Base-by-base conservation (phyloP, 352 stramenopile genomes). In the Globisporangium radiosum region DNA sequence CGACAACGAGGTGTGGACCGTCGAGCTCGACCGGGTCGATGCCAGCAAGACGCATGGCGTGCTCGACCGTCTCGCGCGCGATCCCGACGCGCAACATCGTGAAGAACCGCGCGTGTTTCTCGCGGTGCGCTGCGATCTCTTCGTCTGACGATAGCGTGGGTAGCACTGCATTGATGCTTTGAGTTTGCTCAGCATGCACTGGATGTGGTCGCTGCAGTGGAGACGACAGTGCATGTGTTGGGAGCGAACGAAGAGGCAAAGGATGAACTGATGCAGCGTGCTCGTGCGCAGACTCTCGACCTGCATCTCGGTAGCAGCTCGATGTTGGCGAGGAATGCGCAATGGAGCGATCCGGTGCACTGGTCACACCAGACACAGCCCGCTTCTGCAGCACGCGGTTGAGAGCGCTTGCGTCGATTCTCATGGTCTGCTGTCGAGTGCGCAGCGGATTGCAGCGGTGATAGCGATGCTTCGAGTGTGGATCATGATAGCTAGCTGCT, bases 41-140 rank as follows among this genome's bases (percentile, higher is more conserved):
- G 13, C 69, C 63, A 4, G 63, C 69, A 52, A 73, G 70, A 1
- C 58, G 61, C 71, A 85, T 83, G 17, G 78, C 78, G 38, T 82
- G 73, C 59, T 85, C 69, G 1, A 83, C 75, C 47, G 70, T 69
- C 25, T 70, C 68, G 17, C 67, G 70, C 5, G 75, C 66, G 7
- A 82, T 57, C 9, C 75, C 75, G 38, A 78, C 61, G 25, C 76
- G 75, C 25, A 85, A 62, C 75, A 82, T 85, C 45, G 72, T 56
- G 49, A 85, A 85, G 50, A 73, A 85, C 59, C 75, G 73, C 39
- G 55, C 58, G 54, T 81, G 70, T 50, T 78, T 85, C 13, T 63
- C 42, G 7, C 59, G 59, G 40, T 79, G 68, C 11, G 66, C 69
- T n/a, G 63, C 66, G 47, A 76, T 70, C 44, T 77, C 66, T 4